These are phyloP conservation scores for Xylariaceae sp. DNA, from an alignment of 2,329 filamentous ascomycete genomes.

Conservation along the genomic window DNA sequence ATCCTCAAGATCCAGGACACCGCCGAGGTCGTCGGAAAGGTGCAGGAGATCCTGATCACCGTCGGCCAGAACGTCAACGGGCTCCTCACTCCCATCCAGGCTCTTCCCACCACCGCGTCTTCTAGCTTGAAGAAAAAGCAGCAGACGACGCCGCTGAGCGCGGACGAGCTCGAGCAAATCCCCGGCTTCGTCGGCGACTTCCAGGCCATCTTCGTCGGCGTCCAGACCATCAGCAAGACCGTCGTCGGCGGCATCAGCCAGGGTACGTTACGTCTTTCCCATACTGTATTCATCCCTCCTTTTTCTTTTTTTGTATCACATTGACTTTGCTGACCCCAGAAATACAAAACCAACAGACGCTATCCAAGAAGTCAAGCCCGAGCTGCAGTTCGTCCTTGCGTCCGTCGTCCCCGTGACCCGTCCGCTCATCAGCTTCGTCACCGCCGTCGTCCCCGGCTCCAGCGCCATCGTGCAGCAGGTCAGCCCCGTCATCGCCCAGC, in stretches of 20 bases:
- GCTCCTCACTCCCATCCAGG: constrained; percentile 16
- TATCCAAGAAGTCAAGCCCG: constrained; percentile 21
- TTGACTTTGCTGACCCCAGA: too few species aligned
- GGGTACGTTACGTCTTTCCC: constrained; percentile 17
- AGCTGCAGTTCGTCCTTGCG: constrained; percentile 24
- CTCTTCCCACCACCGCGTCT: too few species aligned
- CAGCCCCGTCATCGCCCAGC: constrained; percentile 14
- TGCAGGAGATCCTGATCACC: constrained; percentile 22
- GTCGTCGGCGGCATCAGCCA: constrained; percentile 16
- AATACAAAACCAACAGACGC: constrained; percentile 21
- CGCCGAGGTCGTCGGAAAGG: constrained; percentile 15
- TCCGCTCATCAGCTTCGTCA: constrained; percentile 22
- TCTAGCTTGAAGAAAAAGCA: constrained; percentile 13
- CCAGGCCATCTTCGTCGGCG: constrained; percentile 14
- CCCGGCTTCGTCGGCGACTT: constrained; percentile 21
- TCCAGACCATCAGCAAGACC: constrained; percentile 19
- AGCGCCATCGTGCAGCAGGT: constrained; percentile 19
- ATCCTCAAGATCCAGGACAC: constrained; percentile 8
- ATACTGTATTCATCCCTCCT: too few species aligned
- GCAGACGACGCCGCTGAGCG: constrained; percentile 20
- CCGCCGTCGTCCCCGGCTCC: constrained; percentile 16
- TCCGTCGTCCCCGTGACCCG: constrained; percentile 21
- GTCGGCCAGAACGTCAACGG: constrained; percentile 21
- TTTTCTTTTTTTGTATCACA: too few species aligned
- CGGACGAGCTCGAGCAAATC: constrained; percentile 21